These are phyloP conservation scores for Acanthamoeba quina DNA, from an alignment of 208 protist genomes.

Conservation along the genomic window DNA sequence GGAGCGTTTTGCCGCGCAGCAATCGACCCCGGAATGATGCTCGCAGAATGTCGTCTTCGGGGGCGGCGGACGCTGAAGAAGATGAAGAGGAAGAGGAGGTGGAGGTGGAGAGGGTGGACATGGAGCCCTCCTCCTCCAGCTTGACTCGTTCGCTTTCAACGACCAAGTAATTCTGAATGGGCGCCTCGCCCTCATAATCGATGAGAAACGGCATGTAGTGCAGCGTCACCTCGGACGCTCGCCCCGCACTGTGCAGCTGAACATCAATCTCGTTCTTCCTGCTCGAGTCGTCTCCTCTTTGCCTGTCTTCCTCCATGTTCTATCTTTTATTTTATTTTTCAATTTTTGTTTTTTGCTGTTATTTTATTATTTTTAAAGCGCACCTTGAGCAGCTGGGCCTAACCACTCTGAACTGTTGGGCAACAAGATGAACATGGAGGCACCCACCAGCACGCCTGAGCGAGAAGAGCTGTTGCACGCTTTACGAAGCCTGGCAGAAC, in stretches of 20 bases:
- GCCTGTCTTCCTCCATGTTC: not conserved
- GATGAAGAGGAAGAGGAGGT: not conserved
- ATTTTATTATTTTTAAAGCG: not conserved
- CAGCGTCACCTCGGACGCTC: not conserved
- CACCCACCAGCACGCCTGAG: too few species aligned
- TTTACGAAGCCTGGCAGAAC: too few species aligned
- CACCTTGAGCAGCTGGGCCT: too few species aligned
- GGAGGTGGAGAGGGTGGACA: not conserved
- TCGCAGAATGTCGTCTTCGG: not conserved
- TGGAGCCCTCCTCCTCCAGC: not conserved
- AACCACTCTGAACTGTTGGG: too few species aligned
- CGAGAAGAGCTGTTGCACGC: too few species aligned
- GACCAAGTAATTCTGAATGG: constrained; percentile 13
- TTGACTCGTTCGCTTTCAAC: not conserved
- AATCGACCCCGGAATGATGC: not conserved
- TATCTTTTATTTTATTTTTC: not conserved
- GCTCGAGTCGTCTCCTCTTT: not conserved
- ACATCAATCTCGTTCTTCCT: not conserved
- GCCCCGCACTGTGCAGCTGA: not conserved
- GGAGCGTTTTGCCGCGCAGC: constrained; percentile 7
- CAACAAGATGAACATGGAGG: too few species aligned
- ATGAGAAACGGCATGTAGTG: constrained; percentile 43
- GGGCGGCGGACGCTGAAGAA: not conserved
- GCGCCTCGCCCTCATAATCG: constrained; percentile 23
- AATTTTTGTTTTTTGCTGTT: too few species aligned